Conservation (phyloP, 2,329 filamentous ascomycete genomes). For the Colletotrichum sp. region DNA sequence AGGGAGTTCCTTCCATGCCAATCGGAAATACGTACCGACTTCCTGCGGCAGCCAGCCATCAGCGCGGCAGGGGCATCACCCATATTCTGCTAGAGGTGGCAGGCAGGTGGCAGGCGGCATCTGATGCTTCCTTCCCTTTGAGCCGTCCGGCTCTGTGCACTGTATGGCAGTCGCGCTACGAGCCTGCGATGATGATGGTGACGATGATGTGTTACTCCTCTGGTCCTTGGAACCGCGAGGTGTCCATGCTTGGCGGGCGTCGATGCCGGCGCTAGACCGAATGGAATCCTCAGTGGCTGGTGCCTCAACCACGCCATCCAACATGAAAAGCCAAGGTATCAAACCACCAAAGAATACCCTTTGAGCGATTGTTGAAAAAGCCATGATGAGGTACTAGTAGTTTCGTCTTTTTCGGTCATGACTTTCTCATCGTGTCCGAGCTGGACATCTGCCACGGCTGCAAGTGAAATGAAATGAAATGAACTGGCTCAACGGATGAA, state of each 20-base stretch:
- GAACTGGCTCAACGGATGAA: neutral
- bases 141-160: neutral
- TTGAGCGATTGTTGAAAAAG: neutral
- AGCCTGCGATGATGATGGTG: neutral
- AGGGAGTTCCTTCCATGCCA: neutral
- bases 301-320: neutral
- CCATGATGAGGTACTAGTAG: neutral
- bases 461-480: neutral
- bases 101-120: neutral
- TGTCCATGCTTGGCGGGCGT: conserved; percentile 3
- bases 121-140: neutral
- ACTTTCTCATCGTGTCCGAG: neutral
- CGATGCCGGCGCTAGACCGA: conserved; percentile 18
- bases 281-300: neutral
- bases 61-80: neutral
- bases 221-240: neutral
- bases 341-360: neutral
- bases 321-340: neutral
- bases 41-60: neutral
- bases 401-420: neutral
- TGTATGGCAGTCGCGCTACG: neutral
- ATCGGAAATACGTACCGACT: neutral
- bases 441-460: neutral
- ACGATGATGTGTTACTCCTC: neutral
- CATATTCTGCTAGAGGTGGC: neutral